Percentiles rank a stretch among this genome's conserved stretches.
phyloP scores from a whole-genome alignment of 441 rosid genomes.

The Flueggea neowawraea region DNA sequence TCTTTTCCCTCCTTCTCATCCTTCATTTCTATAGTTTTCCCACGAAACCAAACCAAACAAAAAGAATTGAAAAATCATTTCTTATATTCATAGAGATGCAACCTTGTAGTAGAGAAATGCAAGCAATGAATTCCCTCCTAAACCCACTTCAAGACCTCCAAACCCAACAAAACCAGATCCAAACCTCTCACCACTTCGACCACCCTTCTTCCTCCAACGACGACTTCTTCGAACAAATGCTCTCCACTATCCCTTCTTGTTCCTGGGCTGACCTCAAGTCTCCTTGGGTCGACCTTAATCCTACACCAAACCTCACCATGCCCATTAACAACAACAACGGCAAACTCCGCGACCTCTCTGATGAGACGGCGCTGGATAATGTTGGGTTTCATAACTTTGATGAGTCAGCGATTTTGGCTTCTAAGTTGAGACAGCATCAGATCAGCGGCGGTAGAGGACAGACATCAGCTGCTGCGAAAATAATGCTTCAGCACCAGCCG shows the following conservation, averaged over 20 bases:
- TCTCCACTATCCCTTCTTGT: constrained; percentile 54
- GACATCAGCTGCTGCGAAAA: constrained; percentile 22
- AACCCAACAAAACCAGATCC: constrained; percentile 36
- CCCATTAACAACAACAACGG: not conserved
- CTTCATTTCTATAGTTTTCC: no score
- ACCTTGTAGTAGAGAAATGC: constrained; percentile 50
- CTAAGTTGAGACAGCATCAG: constrained; percentile 66
- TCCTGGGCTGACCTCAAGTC: constrained; percentile 44
- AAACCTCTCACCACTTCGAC: constrained; percentile 31
- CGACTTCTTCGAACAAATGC: constrained; percentile 60
- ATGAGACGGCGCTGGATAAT: constrained; percentile 41
- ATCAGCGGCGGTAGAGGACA: constrained; percentile 27
- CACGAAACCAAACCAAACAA: no score
- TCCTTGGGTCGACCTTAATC: constrained; percentile 33
- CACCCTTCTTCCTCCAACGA: constrained; percentile 36
- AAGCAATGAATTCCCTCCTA: constrained; percentile 41
- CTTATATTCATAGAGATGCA: constrained; percentile 19
- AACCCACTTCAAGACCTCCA: constrained; percentile 37
- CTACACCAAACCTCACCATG: constrained; percentile 18
- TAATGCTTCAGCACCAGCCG: constrained; percentile 51
- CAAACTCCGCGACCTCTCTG: constrained; percentile 29
- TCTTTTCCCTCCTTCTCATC: no score
- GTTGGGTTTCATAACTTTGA: constrained; percentile 39
- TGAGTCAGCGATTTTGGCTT: constrained; percentile 40
- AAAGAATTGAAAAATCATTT: no score